Conservation (phyloP, 192 early-diverging fungal genomes). For the Coemansia sp. region DNA sequence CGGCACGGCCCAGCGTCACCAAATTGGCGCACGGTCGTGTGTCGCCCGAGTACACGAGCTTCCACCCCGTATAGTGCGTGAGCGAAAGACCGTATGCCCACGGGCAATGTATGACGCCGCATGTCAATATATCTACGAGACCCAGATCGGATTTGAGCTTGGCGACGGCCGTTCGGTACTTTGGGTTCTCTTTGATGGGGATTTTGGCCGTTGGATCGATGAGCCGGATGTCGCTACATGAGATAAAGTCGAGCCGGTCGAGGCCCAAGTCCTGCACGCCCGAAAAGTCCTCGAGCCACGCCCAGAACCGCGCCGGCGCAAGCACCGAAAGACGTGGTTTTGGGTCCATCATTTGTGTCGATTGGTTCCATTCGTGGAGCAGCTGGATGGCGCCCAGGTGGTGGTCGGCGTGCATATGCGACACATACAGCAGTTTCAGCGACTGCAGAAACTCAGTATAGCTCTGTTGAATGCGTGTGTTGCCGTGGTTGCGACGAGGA, state of each 20-base stretch:
- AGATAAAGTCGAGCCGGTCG: slow-evolving; percentile 46
- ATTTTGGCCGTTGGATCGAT: background rate
- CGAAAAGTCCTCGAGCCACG: slow-evolving; percentile 50
- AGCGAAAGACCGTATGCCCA: slow-evolving; percentile 78
- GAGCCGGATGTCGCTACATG: slow-evolving; percentile 34
- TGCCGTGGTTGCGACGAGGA: slow-evolving; percentile 35
- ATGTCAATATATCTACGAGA: slow-evolving; percentile 59
- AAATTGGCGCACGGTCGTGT: slow-evolving; percentile 82
- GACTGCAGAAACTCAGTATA: slow-evolving; percentile 56
- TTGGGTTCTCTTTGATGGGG: background rate
- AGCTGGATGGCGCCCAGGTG: slow-evolving; percentile 83
- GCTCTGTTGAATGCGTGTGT: slow-evolving; percentile 37
- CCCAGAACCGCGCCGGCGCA: slow-evolving; percentile 49
- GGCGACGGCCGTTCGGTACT: background rate
- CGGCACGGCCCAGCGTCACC: slow-evolving; percentile 64
- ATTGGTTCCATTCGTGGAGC: slow-evolving; percentile 68
- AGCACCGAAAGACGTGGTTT: slow-evolving; percentile 45
- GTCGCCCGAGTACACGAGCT: slow-evolving; percentile 90
- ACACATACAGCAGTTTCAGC: slow-evolving; percentile 80
- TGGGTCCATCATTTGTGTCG: slow-evolving; percentile 28
- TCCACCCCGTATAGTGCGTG: slow-evolving; percentile 70
- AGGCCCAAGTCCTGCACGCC: slow-evolving; percentile 51
- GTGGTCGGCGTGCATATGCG: slow-evolving; percentile 98
- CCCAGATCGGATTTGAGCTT: slow-evolving; percentile 45
- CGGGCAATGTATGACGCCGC: slow-evolving; percentile 80